Conservation (phyloP, 1,284 basidiomycete genomes). For the Naganishia sp. region DNA sequence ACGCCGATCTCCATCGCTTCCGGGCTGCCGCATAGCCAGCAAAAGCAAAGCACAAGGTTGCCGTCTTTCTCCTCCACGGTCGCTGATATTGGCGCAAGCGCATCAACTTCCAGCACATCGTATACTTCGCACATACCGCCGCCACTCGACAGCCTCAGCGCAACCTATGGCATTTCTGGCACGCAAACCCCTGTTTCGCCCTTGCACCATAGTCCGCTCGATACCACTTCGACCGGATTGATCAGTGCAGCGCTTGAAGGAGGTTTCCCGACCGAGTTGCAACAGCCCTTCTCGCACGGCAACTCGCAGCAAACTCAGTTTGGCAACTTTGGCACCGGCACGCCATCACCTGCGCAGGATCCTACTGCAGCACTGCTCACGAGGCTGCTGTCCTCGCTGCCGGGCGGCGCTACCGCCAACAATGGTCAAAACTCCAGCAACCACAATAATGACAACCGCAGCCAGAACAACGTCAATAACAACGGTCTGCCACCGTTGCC, state of each 20-base stretch:
- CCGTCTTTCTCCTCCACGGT: conserved; percentile 15
- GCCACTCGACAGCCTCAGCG: neutral
- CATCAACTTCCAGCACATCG: neutral
- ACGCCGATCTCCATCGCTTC: conserved; percentile 10
- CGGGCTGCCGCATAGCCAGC: neutral
- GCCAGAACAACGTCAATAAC: neutral
- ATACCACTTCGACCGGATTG: conserved; percentile 8
- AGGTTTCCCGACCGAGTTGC: conserved; percentile 11
- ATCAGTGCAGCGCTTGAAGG: conserved; percentile 21
- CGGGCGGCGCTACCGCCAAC: neutral
- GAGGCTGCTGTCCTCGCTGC: conserved; percentile 7
- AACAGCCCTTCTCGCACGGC: conserved; percentile 15
- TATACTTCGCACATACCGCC: conserved; percentile 3
- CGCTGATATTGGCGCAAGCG: conserved; percentile 5
- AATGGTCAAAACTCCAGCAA: no score
- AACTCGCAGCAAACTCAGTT: conserved; percentile 13
- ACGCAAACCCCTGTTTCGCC: conserved; percentile 12
- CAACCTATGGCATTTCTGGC: neutral
- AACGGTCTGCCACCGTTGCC: conserved; percentile 19
- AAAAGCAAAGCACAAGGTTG: conserved; percentile 9
- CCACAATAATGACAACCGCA: conserved; percentile 12
- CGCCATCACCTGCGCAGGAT: neutral
- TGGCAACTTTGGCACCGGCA: conserved; percentile 13
- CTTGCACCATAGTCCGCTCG: neutral
- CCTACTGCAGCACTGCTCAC: conserved; percentile 15